These are phyloP conservation scores for Corrigiola litoralis DNA, from an alignment of 179 eudicot genomes.

Conservation along the genomic window DNA sequence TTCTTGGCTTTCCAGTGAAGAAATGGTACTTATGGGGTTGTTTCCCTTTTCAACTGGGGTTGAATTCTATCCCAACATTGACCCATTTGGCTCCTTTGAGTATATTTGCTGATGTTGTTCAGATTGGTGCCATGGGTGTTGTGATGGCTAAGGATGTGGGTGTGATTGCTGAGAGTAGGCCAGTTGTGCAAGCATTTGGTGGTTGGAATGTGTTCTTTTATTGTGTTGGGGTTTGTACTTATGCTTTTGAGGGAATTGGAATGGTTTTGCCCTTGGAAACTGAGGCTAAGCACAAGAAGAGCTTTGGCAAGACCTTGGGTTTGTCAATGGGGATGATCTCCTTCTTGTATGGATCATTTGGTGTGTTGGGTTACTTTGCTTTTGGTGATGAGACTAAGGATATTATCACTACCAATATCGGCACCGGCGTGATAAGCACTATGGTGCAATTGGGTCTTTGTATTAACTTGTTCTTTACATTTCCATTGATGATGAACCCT, in stretches of 20 bases:
- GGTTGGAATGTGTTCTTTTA: constrained; percentile 59
- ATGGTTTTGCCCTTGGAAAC: constrained; percentile 86
- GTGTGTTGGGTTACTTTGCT: constrained; percentile 79
- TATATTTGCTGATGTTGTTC: constrained; percentile 91
- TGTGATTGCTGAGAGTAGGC: constrained; percentile 35
- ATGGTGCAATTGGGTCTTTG: constrained; percentile 76
- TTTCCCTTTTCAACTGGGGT: constrained; percentile 81
- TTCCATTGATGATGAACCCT: constrained; percentile 98
- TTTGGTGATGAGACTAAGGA: constrained; percentile 80
- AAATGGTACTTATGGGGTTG: constrained; percentile 62
- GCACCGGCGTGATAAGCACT: constrained; percentile 63
- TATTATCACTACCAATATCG: constrained; percentile 82
- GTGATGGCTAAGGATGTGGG: constrained; percentile 63
- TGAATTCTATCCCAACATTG: constrained; percentile 77
- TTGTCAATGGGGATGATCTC: constrained; percentile 64
- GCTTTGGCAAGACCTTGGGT: constrained; percentile 58
- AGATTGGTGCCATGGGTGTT: constrained; percentile 82
- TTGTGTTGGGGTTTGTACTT: constrained; percentile 78
- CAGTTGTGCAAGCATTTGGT: constrained; percentile 49
- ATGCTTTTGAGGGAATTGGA: constrained; percentile 91
- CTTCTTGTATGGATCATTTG: constrained; percentile 64
- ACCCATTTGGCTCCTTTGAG: constrained; percentile 94
- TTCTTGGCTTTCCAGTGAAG: constrained; percentile 44
- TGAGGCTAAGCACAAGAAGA: constrained; percentile 56
- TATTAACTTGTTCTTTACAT: constrained; percentile 73